phyloP scores from a whole-genome alignment of 2,329 filamentous ascomycete species.

The Diaporthe citrichinensis region DNA sequence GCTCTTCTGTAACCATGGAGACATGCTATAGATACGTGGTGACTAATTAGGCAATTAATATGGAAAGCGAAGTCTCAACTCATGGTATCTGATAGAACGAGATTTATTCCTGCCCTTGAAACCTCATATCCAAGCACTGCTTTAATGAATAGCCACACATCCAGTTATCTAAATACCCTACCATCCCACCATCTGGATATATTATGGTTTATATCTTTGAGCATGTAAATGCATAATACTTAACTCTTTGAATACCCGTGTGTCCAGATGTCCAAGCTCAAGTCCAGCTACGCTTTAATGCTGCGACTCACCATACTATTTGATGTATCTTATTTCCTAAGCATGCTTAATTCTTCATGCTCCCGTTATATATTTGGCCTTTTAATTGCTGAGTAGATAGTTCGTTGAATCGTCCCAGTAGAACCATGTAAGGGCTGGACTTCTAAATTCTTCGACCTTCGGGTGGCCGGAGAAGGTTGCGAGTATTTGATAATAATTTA shows the following conservation, averaged over 20 bases:
- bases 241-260: no score
- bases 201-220: no score
- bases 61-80: no score
- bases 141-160: no score
- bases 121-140: no score
- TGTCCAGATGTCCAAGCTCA: background rate
- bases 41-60: no score
- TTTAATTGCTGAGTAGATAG: background rate
- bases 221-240: no score
- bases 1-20: background rate
- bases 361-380: background rate
- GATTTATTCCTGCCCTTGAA: no score
- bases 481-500: background rate
- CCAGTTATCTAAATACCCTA: no score
- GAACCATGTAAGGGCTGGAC: background rate
- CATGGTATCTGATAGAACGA: no score
- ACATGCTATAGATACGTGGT: background rate
- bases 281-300: background rate
- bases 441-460: background rate
- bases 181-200: no score
- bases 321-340: background rate
- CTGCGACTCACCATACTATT: background rate
- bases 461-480: background rate
- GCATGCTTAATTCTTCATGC: no score
- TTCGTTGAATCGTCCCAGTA: background rate